Evolutionary conservation across 257 asterid species (phyloP).

Genomic region (Verbena officinalis): DNA sequence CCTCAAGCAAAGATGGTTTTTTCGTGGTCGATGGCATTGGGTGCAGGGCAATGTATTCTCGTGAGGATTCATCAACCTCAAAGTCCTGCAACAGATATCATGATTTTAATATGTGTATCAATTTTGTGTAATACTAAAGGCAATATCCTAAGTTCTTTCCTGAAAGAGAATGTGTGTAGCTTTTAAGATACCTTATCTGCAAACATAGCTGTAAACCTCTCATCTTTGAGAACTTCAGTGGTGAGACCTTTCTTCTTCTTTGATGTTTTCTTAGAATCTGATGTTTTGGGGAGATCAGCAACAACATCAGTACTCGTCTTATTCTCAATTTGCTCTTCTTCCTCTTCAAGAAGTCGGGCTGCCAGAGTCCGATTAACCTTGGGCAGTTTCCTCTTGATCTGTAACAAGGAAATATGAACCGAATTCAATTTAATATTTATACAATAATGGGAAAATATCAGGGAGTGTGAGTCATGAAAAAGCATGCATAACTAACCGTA

Average conservation of each 20-base stretch:
- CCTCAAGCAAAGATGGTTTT: slow-evolving; percentile 68
- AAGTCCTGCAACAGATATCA: slow-evolving; percentile 60
- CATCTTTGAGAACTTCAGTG: slow-evolving; percentile 66
- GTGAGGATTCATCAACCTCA: slow-evolving; percentile 75
- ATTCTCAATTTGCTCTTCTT: slow-evolving; percentile 63
- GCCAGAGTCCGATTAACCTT: slow-evolving; percentile 69
- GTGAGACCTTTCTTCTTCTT: slow-evolving; percentile 88
- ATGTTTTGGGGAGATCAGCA: slow-evolving; percentile 46
- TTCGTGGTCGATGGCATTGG: slow-evolving; percentile 68
- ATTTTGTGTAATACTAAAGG: not conserved
- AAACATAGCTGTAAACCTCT: slow-evolving; percentile 68
- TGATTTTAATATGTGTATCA: not conserved
- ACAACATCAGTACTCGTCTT: slow-evolving; percentile 47
- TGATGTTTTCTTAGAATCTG: slow-evolving; percentile 60
- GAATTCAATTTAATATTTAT: slow-evolving; percentile 1
- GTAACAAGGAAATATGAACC: slow-evolving; percentile 25
- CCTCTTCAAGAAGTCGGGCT: slow-evolving; percentile 59
- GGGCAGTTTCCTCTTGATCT: slow-evolving; percentile 81
- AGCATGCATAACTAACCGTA: slow-evolving; percentile 57
- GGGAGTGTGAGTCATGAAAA: not conserved
- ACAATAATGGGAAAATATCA: slow-evolving; percentile 4
- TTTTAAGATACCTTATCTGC: slow-evolving; percentile 53
- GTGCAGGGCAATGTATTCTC: slow-evolving; percentile 73
- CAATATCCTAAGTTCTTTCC: not conserved
- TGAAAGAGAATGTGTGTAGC: not conserved